These are phyloP conservation scores for Eucalyptus microcorys DNA, from an alignment of 345 rosid genomes.

Conservation along the genomic window DNA sequence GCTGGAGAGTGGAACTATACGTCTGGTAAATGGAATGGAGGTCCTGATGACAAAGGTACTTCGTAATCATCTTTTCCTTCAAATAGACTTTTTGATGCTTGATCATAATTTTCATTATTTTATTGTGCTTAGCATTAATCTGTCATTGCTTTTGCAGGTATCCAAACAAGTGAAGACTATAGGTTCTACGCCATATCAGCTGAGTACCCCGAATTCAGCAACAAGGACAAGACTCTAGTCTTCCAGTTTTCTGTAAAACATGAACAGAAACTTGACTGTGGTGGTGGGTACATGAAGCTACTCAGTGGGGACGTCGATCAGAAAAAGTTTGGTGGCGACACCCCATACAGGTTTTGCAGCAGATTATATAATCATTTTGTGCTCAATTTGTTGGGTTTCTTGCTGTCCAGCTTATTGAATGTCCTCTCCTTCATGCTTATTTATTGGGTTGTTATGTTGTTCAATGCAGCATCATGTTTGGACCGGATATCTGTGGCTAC, in stretches of 20 bases:
- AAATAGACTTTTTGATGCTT: not conserved
- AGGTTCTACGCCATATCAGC: constrained; percentile 52
- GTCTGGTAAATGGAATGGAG: constrained; percentile 90
- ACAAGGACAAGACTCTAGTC: constrained; percentile 36
- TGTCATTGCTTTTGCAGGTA: constrained; percentile 30
- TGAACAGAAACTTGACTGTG: constrained; percentile 88
- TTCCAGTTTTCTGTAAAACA: constrained; percentile 40
- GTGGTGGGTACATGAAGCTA: constrained; percentile 99
- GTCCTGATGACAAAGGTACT: constrained; percentile 73
- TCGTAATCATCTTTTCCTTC: not conserved
- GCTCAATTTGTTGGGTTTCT: constrained; percentile 7
- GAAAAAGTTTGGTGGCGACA: constrained; percentile 97
- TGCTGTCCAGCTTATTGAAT: not conserved
- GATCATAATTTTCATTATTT: not conserved
- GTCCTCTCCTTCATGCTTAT: not conserved
- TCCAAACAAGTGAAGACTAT: constrained; percentile 96
- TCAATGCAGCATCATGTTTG: constrained; percentile 91
- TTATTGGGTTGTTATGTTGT: not conserved
- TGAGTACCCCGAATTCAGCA: constrained; percentile 34
- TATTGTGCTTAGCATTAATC: not conserved
- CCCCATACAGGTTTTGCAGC: constrained; percentile 84
- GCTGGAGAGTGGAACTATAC: constrained; percentile 97
- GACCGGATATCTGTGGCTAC: constrained; percentile 96
- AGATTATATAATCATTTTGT: constrained; percentile 38
- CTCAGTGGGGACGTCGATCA: constrained; percentile 87